A percentile compares a stretch with the other conserved stretches of the same genome.
These are phyloP conservation scores for Ascomycota sp. DNA, from an alignment of 2,329 filamentous ascomycete genomes.

Conservation along the genomic window DNA sequence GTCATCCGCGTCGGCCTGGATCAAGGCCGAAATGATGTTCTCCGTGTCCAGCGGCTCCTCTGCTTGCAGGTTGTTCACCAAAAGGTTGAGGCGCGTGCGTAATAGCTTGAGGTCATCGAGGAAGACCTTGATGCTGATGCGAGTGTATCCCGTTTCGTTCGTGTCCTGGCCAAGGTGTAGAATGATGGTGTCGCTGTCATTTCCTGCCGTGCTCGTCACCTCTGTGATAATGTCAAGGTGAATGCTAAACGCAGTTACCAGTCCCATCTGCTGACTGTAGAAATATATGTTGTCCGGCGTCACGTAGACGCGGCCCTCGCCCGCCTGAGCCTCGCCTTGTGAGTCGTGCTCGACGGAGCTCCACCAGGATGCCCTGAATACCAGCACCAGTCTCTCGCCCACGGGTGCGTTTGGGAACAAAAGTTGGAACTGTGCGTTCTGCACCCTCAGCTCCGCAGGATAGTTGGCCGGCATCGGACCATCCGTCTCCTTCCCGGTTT, in stretches of 20 bases:
- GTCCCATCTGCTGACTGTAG: constrained; percentile 83
- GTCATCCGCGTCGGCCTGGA: constrained; percentile 50
- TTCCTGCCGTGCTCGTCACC: constrained; percentile 73
- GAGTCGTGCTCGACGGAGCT: constrained; percentile 25
- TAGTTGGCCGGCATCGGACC: constrained; percentile 56
- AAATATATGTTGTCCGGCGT: constrained; percentile 83
- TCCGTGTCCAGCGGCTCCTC: constrained; percentile 49
- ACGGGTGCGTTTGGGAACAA: constrained; percentile 65
- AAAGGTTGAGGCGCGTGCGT: constrained; percentile 63
- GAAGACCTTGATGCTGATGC: constrained; percentile 82
- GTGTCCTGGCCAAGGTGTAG: constrained; percentile 50
- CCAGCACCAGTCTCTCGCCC: constrained; percentile 68
- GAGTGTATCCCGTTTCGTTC: constrained; percentile 42
- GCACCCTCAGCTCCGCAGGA: constrained; percentile 59
- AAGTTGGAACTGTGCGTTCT: constrained; percentile 83
- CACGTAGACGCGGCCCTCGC: constrained; percentile 62
- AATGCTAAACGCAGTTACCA: constrained; percentile 67
- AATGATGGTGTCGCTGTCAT: constrained; percentile 84
- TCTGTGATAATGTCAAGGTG: constrained; percentile 61
- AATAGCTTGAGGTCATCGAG: constrained; percentile 70
- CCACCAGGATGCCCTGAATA: constrained; percentile 79
- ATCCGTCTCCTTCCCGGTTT: constrained; percentile 9
- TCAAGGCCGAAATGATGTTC: constrained; percentile 48
- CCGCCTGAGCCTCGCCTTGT: constrained; percentile 26
- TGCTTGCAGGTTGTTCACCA: constrained; percentile 62